phyloP scores from a whole-genome alignment of 495 filamentous ascomycete species.

The Podospora appendiculata region DNA sequence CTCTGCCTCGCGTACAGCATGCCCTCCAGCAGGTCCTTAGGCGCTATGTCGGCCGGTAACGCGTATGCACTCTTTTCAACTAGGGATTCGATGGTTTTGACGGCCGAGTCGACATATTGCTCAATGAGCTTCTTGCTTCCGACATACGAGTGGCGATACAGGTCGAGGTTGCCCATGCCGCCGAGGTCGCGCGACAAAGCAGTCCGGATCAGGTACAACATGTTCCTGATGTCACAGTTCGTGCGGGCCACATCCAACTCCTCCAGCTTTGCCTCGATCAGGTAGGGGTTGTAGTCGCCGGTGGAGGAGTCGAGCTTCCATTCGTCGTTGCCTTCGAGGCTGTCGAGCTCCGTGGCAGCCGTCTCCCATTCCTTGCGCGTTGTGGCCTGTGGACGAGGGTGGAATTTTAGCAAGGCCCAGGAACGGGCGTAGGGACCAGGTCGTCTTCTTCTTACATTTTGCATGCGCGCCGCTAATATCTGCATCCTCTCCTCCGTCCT shows the following conservation, averaged over 20 bases:
- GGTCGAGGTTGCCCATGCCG: slow-evolving; percentile 72
- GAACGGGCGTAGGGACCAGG: background rate
- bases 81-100: slow-evolving; percentile 62
- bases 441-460: slow-evolving; percentile 34
- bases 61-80: slow-evolving; percentile 54
- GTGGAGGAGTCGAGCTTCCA: slow-evolving; percentile 61
- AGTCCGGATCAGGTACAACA: slow-evolving; percentile 78
- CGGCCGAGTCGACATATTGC: slow-evolving; percentile 70
- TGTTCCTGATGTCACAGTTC: slow-evolving; percentile 58
- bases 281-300: slow-evolving; percentile 58
- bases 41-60: slow-evolving; percentile 42
- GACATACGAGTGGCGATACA: slow-evolving; percentile 78
- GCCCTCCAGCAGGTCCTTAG: slow-evolving; percentile 52
- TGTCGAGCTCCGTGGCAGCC: slow-evolving; percentile 71
- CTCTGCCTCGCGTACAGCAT: slow-evolving; percentile 73
- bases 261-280: slow-evolving; percentile 60
- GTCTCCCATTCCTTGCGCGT: slow-evolving; percentile 56
- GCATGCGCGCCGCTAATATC: slow-evolving; percentile 54
- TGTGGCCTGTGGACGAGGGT: slow-evolving; percentile 40
- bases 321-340: slow-evolving; percentile 67
- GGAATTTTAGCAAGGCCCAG: background rate
- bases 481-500: slow-evolving; percentile 52
- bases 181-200: slow-evolving; percentile 73
- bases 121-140: slow-evolving; percentile 87
- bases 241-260: slow-evolving; percentile 70